Evolutionary conservation across 257 asterid species (phyloP).

Genomic region (Misopates orontium): DNA sequence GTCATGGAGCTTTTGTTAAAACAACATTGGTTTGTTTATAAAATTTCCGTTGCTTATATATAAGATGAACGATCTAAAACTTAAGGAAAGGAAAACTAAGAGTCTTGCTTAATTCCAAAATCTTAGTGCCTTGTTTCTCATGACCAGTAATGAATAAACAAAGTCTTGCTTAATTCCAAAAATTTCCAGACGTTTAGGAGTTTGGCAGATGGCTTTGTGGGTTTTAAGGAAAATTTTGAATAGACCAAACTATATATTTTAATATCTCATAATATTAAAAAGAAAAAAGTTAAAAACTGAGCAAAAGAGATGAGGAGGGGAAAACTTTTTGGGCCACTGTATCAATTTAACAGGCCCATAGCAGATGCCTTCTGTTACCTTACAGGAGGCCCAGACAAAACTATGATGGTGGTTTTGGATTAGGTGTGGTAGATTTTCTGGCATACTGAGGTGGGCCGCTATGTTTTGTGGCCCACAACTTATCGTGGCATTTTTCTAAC

Average conservation of each 20-base stretch:
- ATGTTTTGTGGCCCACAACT: conserved; percentile 24
- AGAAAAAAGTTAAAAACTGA: background rate
- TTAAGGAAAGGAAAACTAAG: no score
- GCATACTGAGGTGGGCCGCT: conserved; percentile 42
- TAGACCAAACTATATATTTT: background rate
- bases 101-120: no score
- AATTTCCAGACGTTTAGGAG: background rate
- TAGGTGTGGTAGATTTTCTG: conserved; percentile 34
- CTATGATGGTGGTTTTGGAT: conserved; percentile 33
- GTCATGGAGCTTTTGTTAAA: no score
- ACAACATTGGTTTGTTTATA: no score
- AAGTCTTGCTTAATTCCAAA: background rate
- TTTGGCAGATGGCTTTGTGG: background rate
- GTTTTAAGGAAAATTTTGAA: background rate
- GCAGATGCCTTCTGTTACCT: conserved; percentile 6
- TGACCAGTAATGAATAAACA: background rate
- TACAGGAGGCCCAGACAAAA: conserved; percentile 43
- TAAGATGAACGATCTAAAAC: no score
- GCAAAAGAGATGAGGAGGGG: conserved; percentile 31
- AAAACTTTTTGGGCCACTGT: conserved; percentile 35
- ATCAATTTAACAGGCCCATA: conserved; percentile 34
- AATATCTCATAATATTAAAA: background rate
- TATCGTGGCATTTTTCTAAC: conserved; percentile 39
- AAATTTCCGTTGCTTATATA: no score
- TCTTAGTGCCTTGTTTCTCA: background rate